phyloP scores from a whole-genome alignment of 441 rosid species.

The Biscutella laevigata region DNA sequence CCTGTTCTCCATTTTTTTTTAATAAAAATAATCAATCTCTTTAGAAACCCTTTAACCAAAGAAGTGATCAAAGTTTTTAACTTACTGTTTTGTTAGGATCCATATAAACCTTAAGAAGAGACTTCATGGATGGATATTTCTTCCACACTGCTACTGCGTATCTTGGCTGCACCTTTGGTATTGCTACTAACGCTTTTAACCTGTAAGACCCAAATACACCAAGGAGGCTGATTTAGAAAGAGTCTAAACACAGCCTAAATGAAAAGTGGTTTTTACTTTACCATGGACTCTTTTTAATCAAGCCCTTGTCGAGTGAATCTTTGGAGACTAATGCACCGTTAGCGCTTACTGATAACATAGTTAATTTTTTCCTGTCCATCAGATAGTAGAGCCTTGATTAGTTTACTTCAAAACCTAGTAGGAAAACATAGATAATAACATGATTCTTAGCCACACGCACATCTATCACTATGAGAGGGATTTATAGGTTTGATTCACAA shows the following conservation, averaged over 20 bases:
- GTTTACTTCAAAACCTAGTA: background rate
- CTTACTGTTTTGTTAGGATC: constrained; percentile 77
- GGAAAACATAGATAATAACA: no score
- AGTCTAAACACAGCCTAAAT: background rate
- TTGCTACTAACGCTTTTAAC: constrained; percentile 82
- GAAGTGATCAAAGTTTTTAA: no score
- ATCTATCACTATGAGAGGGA: no score
- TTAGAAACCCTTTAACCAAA: no score
- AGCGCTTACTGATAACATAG: constrained; percentile 62
- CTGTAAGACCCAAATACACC: constrained; percentile 29
- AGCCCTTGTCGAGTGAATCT: constrained; percentile 45
- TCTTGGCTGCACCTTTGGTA: constrained; percentile 95
- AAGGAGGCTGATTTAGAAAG: background rate
- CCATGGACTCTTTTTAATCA: constrained; percentile 66
- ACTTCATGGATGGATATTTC: constrained; percentile 90
- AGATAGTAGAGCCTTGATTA: background rate
- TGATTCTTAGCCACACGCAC: no score
- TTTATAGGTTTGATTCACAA: background rate
- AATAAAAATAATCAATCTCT: no score
- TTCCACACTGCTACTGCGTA: constrained; percentile 78
- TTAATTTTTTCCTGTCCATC: constrained; percentile 62
- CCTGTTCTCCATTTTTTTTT: constrained; percentile 33
- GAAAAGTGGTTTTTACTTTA: constrained; percentile 16
- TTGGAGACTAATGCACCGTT: constrained; percentile 55
- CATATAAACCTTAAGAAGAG: constrained; percentile 78